phyloP scores from a whole-genome alignment of 2,329 filamentous ascomycete genomes.

The Massarina eburnea region DNA sequence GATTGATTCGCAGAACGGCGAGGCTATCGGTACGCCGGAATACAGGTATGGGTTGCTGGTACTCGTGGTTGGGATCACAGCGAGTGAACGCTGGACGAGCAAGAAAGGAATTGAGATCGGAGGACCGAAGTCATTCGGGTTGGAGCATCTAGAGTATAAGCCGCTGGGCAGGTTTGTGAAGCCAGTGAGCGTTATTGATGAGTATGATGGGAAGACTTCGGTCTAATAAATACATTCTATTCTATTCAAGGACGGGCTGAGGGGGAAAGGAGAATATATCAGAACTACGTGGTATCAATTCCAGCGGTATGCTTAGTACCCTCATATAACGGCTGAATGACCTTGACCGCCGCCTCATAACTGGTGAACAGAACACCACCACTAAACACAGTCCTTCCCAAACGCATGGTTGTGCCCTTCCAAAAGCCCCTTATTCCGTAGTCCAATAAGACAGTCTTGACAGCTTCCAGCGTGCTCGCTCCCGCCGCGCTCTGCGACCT shows the following conservation, averaged over 20 bases:
- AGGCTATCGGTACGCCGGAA: conserved; percentile 56
- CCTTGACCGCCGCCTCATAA: conserved; percentile 59
- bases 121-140: conserved; percentile 53
- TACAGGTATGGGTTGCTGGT: conserved; percentile 58
- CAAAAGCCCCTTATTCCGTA: conserved; percentile 64
- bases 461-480: conserved; percentile 59
- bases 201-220: conserved; percentile 39
- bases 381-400: conserved; percentile 64
- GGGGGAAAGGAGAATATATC: conserved; percentile 1
- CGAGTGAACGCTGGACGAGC: conserved; percentile 58
- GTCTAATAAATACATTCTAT: neutral
- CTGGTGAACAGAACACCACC: conserved; percentile 68
- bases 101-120: conserved; percentile 53
- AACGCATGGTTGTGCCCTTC: conserved; percentile 68
- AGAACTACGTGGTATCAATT: conserved; percentile 21
- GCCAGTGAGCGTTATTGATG: conserved; percentile 57
- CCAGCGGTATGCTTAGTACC: conserved; percentile 17
- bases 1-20: conserved; percentile 52
- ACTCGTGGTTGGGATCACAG: conserved; percentile 56
- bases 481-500: conserved; percentile 61
- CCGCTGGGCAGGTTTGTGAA: conserved; percentile 56
- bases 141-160: conserved; percentile 52
- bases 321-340: conserved; percentile 48
- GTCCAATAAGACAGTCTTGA: conserved; percentile 57
- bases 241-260: neutral